Conservation (phyloP, 164 flowering plant species). For the Houttuynia cordata region DNA sequence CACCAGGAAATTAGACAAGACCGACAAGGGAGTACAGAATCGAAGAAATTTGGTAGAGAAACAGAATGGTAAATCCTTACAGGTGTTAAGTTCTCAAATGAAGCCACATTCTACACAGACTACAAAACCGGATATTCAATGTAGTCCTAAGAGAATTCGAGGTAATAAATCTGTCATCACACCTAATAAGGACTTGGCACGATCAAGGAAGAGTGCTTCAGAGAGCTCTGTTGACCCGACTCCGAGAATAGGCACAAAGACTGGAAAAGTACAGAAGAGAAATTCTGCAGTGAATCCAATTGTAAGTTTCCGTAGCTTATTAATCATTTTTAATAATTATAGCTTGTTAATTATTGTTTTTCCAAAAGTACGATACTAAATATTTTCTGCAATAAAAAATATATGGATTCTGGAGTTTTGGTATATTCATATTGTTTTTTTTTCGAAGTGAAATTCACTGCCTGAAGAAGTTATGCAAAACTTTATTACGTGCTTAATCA, state of each 20-base stretch:
- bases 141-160: not conserved
- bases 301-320: slow-evolving; percentile 21
- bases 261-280: slow-evolving; percentile 17
- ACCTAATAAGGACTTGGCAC: slow-evolving; percentile 6
- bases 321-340: no score
- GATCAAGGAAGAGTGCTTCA: slow-evolving; percentile 4
- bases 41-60: slow-evolving; percentile 15
- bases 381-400: no score
- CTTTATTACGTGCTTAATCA: not conserved
- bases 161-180: not conserved
- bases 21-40: slow-evolving; percentile 12
- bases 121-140: slow-evolving; percentile 12
- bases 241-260: slow-evolving; percentile 13
- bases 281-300: slow-evolving; percentile 5
- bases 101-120: slow-evolving; percentile 15
- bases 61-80: slow-evolving; percentile 16
- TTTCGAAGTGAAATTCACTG: not conserved
- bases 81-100: slow-evolving; percentile 14
- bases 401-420: not conserved
- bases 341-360: no score
- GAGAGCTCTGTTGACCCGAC: slow-evolving; percentile 9
- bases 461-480: not conserved
- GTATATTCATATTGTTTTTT: not conserved
- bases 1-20: slow-evolving; percentile 16
- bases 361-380: not conserved